Evolutionary conservation across 2,329 filamentous ascomycete species (phyloP), one percentile per base, ranked within the genome.

Genomic region (Magnaporthiopsis incrustans): DNA sequence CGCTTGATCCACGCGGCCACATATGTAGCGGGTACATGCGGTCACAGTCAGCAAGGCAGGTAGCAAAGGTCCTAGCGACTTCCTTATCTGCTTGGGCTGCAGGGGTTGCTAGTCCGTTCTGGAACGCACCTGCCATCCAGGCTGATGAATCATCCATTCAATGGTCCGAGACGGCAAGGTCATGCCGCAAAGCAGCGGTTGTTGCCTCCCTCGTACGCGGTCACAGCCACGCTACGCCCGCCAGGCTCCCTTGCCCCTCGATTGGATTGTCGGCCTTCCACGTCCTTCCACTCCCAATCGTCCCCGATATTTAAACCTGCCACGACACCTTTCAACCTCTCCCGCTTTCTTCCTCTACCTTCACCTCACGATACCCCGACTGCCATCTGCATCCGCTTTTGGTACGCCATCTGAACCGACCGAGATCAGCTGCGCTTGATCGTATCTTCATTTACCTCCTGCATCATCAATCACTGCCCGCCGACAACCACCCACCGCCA

Each of bases 401-500:
- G 38, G 38, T n/a, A 22, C 44, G 44, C 44, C 44, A 53, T n/a
- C 44, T 53, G 44, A 50, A 10, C 38, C 30, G 38, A 22, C 4
- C 18, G 15, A 15, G 38, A 53, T 25, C 44, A n/a, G 58, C 59
- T 64, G 53, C 58, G 65, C 66, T 67, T 65, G 30, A 15, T 61
- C 38, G 57, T 56, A 66, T 60, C 64, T 66, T 61, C 64, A 65
- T 66, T 60, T 66, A 66, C 59, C 64, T 66, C 53, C 61, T 67
- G 58, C 58, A 64, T 35, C 62, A 63, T 44, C 38, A 44, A 61
- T 64, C 53, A 53, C 57, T 30, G 27, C 26, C 30, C 44, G 30
- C 4, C 30, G 26, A 63, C 8, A 59, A 32, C 57, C 25, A 30
- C 30, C 53, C 33, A 30, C 44, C 63, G 87, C 70, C 67, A 63